A percentile compares a stretch with the other conserved stretches of the same genome.
Conservation (phyloP, 345 rosid species). For the Combretum micranthum region DNA sequence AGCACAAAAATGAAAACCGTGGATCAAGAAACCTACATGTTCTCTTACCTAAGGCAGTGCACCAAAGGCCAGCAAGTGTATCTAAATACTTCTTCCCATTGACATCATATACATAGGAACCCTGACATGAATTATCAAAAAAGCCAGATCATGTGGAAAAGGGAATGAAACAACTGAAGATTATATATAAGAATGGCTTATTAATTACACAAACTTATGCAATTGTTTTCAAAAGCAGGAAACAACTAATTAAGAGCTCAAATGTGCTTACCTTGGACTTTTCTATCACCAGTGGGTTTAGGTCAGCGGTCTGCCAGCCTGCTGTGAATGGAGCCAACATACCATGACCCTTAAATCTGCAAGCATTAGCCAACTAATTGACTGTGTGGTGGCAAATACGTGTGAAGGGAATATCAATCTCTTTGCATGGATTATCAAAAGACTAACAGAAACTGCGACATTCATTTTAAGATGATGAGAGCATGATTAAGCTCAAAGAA, state of each 20-base stretch:
- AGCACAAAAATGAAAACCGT: too few species aligned
- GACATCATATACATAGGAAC: constrained; percentile 73
- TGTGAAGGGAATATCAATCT: too few species aligned
- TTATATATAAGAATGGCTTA: too few species aligned
- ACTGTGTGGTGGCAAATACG: too few species aligned
- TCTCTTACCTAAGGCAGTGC: constrained; percentile 78
- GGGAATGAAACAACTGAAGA: too few species aligned
- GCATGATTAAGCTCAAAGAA: too few species aligned
- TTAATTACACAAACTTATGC: too few species aligned
- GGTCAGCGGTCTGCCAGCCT: constrained; percentile 86
- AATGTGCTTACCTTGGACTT: constrained; percentile 57
- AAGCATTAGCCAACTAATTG: neutral
- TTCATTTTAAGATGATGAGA: too few species aligned
- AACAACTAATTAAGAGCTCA: neutral
- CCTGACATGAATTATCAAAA: constrained; percentile 34
- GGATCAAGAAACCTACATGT: too few species aligned
- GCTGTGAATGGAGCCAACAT: constrained; percentile 99
- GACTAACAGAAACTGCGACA: too few species aligned
- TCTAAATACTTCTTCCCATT: constrained; percentile 88
- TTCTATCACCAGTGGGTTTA: constrained; percentile 71
- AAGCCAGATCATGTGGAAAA: constrained; percentile 3
- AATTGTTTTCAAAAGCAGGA: too few species aligned
- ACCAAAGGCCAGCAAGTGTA: constrained; percentile 98
- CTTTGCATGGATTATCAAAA: too few species aligned
- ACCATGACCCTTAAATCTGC: constrained; percentile 87